These are phyloP conservation scores for Trichocladium uniseriatum DNA, from an alignment of 495 filamentous ascomycete genomes.

Conservation along the genomic window DNA sequence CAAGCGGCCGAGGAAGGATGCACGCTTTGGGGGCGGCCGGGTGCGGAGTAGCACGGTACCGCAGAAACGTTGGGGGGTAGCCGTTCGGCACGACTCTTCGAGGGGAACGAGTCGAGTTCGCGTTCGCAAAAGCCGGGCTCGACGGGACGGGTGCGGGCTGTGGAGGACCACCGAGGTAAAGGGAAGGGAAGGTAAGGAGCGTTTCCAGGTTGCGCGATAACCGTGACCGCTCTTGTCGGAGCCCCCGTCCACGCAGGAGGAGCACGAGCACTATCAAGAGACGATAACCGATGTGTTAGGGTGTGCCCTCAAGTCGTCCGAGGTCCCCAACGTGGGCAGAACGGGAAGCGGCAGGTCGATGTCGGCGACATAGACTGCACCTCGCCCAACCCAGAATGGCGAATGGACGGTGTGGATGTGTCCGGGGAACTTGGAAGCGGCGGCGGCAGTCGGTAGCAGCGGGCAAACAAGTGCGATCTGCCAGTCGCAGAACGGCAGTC, in stretches of 20 bases:
- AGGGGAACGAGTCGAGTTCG: slow-evolving; percentile 15
- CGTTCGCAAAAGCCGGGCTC: slow-evolving; percentile 3
- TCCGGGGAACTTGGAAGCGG: background rate
- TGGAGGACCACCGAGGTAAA: background rate
- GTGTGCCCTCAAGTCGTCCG: too few species aligned
- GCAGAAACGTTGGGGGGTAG: slow-evolving; percentile 21
- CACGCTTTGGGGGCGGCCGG: slow-evolving; percentile 9
- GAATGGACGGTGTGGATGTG: slow-evolving; percentile 1
- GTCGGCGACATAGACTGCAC: slow-evolving; percentile 13
- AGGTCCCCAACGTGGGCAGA: slow-evolving; percentile 10
- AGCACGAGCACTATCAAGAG: background rate
- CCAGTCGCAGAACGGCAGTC: slow-evolving; percentile 19
- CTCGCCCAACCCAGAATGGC: background rate
- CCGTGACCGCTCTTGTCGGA: slow-evolving; percentile 14
- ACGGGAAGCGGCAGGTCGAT: slow-evolving; percentile 7
- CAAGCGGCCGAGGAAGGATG: slow-evolving; percentile 18
- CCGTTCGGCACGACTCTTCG: slow-evolving; percentile 17
- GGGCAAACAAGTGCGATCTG: slow-evolving; percentile 27
- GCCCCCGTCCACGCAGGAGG: background rate
- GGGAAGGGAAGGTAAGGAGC: background rate
- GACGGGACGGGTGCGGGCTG: background rate
- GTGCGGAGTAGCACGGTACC: slow-evolving; percentile 14
- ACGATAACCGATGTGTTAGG: too few species aligned
- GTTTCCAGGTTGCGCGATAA: slow-evolving; percentile 3
- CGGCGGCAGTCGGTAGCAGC: slow-evolving; percentile 16